Conservation (phyloP, 2,329 filamentous ascomycete species). For the Rhytidhysteron rufulum region DNA sequence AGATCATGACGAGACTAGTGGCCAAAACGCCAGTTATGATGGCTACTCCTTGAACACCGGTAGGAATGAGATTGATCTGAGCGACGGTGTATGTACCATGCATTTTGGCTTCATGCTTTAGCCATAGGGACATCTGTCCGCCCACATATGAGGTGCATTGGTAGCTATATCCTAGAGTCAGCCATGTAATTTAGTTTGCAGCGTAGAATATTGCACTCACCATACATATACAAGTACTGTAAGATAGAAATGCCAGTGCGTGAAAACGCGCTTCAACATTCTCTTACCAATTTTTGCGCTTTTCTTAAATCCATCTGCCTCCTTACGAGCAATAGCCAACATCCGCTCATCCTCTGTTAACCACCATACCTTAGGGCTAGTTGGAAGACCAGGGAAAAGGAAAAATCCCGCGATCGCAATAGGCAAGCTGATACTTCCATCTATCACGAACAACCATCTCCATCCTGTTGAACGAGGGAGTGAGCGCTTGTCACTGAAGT, state of each 20-base stretch:
- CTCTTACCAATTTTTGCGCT: constrained; percentile 41
- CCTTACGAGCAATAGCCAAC: constrained; percentile 26
- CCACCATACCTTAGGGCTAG: constrained; percentile 49
- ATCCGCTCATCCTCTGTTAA: constrained; percentile 35
- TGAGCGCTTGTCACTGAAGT: too few species aligned
- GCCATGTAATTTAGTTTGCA: constrained; percentile 2
- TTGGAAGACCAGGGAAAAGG: constrained; percentile 51
- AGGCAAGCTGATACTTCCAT: constrained; percentile 55
- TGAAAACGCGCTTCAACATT: constrained; percentile 44
- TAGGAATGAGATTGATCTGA: constrained; percentile 50
- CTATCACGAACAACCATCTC: constrained; percentile 55
- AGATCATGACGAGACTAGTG: constrained; percentile 49
- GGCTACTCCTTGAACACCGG: constrained; percentile 46
- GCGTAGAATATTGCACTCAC: constrained; percentile 30
- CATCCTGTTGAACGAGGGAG: too few species aligned
- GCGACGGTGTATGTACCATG: constrained; percentile 40
- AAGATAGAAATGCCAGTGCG: constrained; percentile 51
- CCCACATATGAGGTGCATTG: constrained; percentile 41
- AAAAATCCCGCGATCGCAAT: constrained; percentile 54
- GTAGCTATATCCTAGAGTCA: constrained; percentile 14
- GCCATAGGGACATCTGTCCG: constrained; percentile 52
- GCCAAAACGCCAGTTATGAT: constrained; percentile 49
- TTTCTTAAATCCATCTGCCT: constrained; percentile 26
- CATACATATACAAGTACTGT: constrained; percentile 47
- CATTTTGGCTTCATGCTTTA: constrained; percentile 43